These are phyloP conservation scores for Capsicum chinense DNA, from an alignment of 257 asterid species.

Conservation along the genomic window DNA sequence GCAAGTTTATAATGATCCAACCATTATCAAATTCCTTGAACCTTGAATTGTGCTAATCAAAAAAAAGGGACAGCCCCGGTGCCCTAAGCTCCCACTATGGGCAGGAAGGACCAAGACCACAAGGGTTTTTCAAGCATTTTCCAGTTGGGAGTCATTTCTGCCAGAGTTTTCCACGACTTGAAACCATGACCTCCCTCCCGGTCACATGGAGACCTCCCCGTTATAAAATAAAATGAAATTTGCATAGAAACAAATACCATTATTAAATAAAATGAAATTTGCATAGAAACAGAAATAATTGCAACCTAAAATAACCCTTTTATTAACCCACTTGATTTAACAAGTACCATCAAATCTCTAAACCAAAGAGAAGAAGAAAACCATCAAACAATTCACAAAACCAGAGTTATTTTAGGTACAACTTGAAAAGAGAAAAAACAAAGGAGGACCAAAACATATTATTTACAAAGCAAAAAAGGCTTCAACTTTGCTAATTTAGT, in stretches of 20 bases:
- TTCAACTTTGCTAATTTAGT: background rate
- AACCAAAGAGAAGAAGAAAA: conserved; percentile 16
- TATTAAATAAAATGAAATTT: background rate
- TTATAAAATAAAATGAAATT: too few species aligned
- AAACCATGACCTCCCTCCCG: too few species aligned
- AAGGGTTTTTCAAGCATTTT: too few species aligned
- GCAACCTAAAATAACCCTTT: background rate
- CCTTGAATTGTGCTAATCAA: background rate
- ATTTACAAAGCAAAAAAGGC: conserved; percentile 3
- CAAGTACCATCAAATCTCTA: conserved; percentile 29
- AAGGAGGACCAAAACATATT: background rate
- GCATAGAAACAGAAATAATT: background rate
- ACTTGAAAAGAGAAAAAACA: background rate
- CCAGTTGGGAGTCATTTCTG: too few species aligned
- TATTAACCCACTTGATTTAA: conserved; percentile 37
- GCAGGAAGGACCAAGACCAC: too few species aligned
- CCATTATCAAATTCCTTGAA: background rate
- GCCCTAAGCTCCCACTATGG: too few species aligned
- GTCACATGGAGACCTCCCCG: too few species aligned
- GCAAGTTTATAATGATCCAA: background rate
- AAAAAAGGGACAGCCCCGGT: too few species aligned
- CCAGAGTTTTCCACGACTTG: too few species aligned
- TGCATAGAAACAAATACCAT: too few species aligned
- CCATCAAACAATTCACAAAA: background rate
- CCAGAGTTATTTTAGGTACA: background rate